Base-by-base conservation (phyloP, 2,329 filamentous ascomycete species). In the Diplodia mutila region DNA sequence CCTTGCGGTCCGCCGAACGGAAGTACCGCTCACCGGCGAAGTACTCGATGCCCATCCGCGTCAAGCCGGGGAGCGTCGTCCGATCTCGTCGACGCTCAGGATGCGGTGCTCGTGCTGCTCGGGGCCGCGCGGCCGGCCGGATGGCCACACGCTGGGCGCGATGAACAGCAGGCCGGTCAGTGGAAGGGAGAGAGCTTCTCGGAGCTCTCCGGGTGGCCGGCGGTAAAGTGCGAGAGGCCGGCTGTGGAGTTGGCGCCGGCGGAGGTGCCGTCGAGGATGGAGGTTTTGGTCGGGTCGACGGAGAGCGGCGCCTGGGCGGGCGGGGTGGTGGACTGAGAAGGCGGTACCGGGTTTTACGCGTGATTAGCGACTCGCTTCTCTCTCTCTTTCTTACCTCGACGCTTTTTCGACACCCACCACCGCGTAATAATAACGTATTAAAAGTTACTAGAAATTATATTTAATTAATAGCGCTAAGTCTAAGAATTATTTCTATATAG, bases 251-350 rank as follows among this genome's bases (percentile, higher is more conserved):
- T n/a, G n/a, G n/a, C n/a, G n/a, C n/a, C n/a, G n/a, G n/a, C n/a
- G n/a, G n/a, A 61, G 12, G 37, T 61, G 23, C 37, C 57, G 23
- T 39, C 57, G 39, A 61, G 16, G 57, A 61, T 61, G 46, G 21
- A 61, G 23, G 23, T 39, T 46, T 49, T 29, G 37, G 37, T 29
- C 2, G 12, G 57, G 16, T 46, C 46, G 16, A 49, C 57, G 14
- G 16, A 29, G 39, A 49, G 57, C 25, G n/a, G 37, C 8, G 12
- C n/a, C 16, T 46, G 37, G 16, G 57, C 57, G 39, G 23, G 8
- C 12, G 57, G 39, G 21, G 32, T 39, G 18, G 57, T 21, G 37
- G 55, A 34, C 55, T 46, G 37, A 1, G 21, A 37, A 29, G 46
- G 11, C 34, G n/a, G 25, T 46, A 18, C 34, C n/a, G n/a, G n/a